phyloP scores from a whole-genome alignment of 768 basidiomycete species.

The Lactarius quietus region DNA sequence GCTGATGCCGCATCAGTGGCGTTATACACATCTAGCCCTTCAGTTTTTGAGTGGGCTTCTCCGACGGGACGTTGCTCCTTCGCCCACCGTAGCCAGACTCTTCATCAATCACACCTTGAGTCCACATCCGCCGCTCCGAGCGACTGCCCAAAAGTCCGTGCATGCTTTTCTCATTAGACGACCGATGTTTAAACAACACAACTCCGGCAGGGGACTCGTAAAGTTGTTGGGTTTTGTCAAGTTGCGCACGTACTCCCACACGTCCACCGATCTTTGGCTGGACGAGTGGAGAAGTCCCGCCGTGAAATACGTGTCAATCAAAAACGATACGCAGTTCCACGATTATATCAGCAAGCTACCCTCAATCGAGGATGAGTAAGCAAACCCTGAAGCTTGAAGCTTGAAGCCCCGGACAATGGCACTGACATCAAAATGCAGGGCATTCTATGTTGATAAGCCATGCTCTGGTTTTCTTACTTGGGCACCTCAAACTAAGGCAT shows the following conservation, averaged over 20 bases:
- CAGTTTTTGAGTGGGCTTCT: slow-evolving; percentile 59
- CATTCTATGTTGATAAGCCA: slow-evolving; percentile 67
- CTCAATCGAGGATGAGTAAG: slow-evolving; percentile 25
- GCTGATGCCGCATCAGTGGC: slow-evolving; percentile 51
- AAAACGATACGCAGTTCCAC: slow-evolving; percentile 50
- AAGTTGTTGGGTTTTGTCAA: slow-evolving; percentile 68
- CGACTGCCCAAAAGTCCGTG: slow-evolving; percentile 59
- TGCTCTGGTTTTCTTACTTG: slow-evolving; percentile 77
- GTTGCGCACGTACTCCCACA: slow-evolving; percentile 66
- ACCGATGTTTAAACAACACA: slow-evolving; percentile 3
- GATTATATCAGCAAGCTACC: slow-evolving; percentile 35
- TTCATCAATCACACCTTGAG: slow-evolving; percentile 65
- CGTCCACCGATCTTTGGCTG: slow-evolving; percentile 65
- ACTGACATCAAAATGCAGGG: slow-evolving; percentile 29
- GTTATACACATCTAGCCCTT: slow-evolving; percentile 71
- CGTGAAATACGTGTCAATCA: slow-evolving; percentile 42
- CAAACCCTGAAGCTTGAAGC: too few relatives aligned
- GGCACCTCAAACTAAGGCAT: slow-evolving; percentile 60
- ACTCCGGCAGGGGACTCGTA: slow-evolving; percentile 51
- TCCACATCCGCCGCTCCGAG: slow-evolving; percentile 65
- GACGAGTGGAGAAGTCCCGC: slow-evolving; percentile 70
- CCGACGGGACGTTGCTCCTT: slow-evolving; percentile 55
- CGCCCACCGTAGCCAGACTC: slow-evolving; percentile 54
- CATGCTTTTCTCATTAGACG: background rate
- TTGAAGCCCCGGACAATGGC: background rate